These are phyloP conservation scores for Sporothrix brasiliensis DNA, from an alignment of 2,329 filamentous ascomycete genomes.

Conservation along the genomic window DNA sequence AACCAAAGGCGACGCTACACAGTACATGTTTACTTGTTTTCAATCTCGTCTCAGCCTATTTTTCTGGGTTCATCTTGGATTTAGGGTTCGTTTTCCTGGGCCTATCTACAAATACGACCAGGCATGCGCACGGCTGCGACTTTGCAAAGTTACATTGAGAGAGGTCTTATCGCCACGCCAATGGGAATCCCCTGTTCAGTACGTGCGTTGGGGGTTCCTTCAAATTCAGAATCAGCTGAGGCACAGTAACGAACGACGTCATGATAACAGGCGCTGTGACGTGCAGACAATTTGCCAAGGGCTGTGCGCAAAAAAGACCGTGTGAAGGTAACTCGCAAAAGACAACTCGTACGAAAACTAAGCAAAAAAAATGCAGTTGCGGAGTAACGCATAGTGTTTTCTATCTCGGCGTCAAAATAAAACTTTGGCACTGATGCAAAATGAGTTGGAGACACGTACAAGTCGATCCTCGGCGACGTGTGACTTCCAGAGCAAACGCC, in stretches of 20 bases:
- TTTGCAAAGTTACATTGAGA: constrained; percentile 13
- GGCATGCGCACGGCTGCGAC: background rate
- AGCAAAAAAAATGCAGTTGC: background rate
- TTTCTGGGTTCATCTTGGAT: background rate
- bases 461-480: constrained; percentile 11
- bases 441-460: background rate
- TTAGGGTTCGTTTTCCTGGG: constrained; percentile 4
- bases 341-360: background rate
- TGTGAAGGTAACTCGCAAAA: background rate
- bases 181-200: background rate
- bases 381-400: background rate
- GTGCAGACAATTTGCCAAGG: constrained; percentile 17
- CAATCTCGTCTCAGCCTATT: background rate
- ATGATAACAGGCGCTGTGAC: constrained; percentile 21
- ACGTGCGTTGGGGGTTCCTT: constrained; percentile 6
- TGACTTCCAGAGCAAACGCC: constrained; percentile 21
- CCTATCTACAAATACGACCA: background rate
- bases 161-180: background rate
- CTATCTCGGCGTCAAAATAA: background rate
- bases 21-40: too few relatives aligned
- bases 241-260: constrained; percentile 23
- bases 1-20: background rate
- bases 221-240: background rate
- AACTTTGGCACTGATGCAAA: background rate
- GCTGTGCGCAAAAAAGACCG: too few relatives aligned